These are phyloP conservation scores for Ascochyta fabae DNA, from an alignment of 2,329 filamentous ascomycete species.

Conservation along the genomic window DNA sequence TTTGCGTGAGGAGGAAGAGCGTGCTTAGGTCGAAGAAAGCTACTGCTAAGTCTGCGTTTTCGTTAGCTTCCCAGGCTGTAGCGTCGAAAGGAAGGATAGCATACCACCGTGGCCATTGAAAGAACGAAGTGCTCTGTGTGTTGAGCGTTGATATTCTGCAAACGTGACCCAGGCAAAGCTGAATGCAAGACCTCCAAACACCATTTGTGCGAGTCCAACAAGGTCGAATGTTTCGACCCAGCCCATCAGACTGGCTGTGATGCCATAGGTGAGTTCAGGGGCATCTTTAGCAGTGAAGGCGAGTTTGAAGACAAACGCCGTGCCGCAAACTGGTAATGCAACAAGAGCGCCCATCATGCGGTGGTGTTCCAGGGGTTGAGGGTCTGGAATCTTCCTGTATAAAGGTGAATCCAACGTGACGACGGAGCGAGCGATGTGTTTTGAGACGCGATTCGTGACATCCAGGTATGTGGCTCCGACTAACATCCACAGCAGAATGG, in stretches of 20 bases:
- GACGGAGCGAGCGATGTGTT: constrained; percentile 39
- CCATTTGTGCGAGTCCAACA: constrained; percentile 40
- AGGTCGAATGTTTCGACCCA: constrained; percentile 51
- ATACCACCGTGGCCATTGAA: constrained; percentile 36
- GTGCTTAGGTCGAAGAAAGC: constrained; percentile 69
- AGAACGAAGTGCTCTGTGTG: constrained; percentile 19
- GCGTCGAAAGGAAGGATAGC: neutral
- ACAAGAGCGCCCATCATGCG: constrained; percentile 40
- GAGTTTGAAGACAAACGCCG: constrained; percentile 84
- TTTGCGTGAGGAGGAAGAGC: constrained; percentile 85
- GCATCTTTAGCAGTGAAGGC: constrained; percentile 87
- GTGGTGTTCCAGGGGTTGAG: constrained; percentile 34
- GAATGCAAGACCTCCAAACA: constrained; percentile 48
- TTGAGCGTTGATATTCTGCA: constrained; percentile 35
- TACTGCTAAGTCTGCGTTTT: constrained; percentile 53
- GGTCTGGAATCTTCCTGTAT: constrained; percentile 21
- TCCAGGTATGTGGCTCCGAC: constrained; percentile 73
- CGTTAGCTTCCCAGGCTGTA: constrained; percentile 11
- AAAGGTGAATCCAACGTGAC: constrained; percentile 28
- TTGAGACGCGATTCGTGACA: constrained; percentile 56
- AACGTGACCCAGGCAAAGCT: constrained; percentile 39
- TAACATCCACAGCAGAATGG: constrained; percentile 72
- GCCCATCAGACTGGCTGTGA: constrained; percentile 53
- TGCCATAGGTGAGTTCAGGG: constrained; percentile 69
- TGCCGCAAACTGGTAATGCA: constrained; percentile 53